Evolutionary conservation across 805 yeast genomes (phyloP), one percentile per base, ranked within the genome.

Genomic region (Candida dendrica): DNA sequence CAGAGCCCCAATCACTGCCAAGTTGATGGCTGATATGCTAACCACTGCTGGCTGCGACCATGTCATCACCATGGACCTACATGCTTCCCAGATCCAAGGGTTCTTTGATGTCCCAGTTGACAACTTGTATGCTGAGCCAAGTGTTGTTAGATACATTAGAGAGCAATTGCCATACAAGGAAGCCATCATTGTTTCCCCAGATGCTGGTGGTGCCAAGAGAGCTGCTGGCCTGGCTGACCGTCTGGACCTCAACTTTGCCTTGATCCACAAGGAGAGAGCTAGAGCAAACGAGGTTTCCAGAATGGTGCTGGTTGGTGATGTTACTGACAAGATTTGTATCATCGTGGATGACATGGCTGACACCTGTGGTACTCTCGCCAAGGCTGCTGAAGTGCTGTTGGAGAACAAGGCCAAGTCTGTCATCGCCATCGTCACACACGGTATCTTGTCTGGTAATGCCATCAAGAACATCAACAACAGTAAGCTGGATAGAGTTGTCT

Each of bases 341-440:
- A 76, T 85, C 52, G 86, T 85, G 36, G 95, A 85, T 64, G 95
- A 85, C 61, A 85, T 85, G 89, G 93, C 93, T 37, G 95, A 85
- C 60, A 85, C 95, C 17, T 85, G 95, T 66, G 95, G 93, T 47
- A 85, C 95, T 16, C 66, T 85, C 48, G 85, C 82, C 41, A 85
- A 84, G 63, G 93, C 93, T 32, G 86, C 89, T 18, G 91, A 85
- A 48, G 77, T 81, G 13, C 66, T 85, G 42, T 58, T 84, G 45
- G 80, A 76, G 22, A 79, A 84, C 53, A 74, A 74, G 29, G 93
- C 91, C 37, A 69, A 77, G 53, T 71, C 79, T 43, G 93, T 85
- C 33, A 76, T 85, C 53, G 91, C 93, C 27, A 81, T 85, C 48
- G 89, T 84, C 16, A 84, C 93, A 3, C 95, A 84, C 58, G 95